Conservation (phyloP, 1,139 yeast species). For the Pichia sp. region DNA sequence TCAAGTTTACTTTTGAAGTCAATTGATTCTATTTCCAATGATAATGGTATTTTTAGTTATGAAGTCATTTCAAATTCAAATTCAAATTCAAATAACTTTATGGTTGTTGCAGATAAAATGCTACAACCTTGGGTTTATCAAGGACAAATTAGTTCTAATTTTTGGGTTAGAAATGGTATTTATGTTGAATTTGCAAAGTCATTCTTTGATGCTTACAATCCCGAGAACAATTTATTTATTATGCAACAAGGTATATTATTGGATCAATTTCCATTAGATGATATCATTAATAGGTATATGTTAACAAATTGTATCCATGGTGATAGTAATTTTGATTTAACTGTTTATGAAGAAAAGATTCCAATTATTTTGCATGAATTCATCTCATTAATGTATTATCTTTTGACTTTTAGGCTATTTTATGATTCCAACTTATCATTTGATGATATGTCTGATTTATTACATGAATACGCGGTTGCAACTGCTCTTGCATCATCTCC, state of each 20-base stretch:
- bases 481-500: constrained; percentile 10
- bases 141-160: constrained; percentile 70
- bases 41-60: not conserved
- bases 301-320: constrained; percentile 48
- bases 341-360: constrained; percentile 56
- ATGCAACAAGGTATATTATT: constrained; percentile 48
- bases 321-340: constrained; percentile 32
- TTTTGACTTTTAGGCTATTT: constrained; percentile 49
- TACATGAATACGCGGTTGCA: constrained; percentile 6
- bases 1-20: constrained; percentile 14
- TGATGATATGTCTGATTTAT: constrained; percentile 21
- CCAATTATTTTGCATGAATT: constrained; percentile 47
- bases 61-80: constrained; percentile 26
- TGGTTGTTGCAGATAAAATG: constrained; percentile 48
- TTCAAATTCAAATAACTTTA: constrained; percentile 4
- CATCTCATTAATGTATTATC: constrained; percentile 48
- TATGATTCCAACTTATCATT: constrained; percentile 33
- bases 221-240: constrained; percentile 49
- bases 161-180: constrained; percentile 78
- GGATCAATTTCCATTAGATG: constrained; percentile 38
- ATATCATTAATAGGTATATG: constrained; percentile 59
- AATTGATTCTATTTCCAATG: not conserved
- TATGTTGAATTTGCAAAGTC: constrained; percentile 43
- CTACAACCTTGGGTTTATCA: constrained; percentile 61
- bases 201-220: constrained; percentile 43